Percentiles rank a stretch among this genome's conserved stretches.
Conservation (phyloP, 768 basidiomycete genomes). For the Lentinula raphanica region DNA sequence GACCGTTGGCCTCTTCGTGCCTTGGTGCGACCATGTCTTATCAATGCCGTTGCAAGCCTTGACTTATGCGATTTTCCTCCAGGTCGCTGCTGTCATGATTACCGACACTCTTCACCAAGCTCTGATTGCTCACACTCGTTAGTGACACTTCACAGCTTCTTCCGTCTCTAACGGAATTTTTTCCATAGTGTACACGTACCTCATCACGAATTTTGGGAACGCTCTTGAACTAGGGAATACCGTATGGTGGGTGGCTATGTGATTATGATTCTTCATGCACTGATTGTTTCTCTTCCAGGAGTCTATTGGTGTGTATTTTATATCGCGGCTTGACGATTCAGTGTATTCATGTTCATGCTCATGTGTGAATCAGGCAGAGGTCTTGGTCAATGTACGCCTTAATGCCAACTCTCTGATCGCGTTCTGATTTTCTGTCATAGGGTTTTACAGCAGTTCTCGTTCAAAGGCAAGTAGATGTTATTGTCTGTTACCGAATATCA, state of each 20-base stretch:
- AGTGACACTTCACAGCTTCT: background rate
- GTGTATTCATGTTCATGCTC: background rate
- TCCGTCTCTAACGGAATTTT: background rate
- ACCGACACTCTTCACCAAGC: constrained; percentile 2
- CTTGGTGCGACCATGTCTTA: background rate
- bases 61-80: background rate
- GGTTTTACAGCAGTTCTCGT: constrained; percentile 43
- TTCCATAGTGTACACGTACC: constrained; percentile 41
- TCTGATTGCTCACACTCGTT: constrained; percentile 48
- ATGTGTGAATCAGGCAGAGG: constrained; percentile 39
- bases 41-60: background rate
- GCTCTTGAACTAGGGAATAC: constrained; percentile 22
- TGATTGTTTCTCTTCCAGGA: constrained; percentile 20
- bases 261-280: background rate
- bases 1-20: constrained; percentile 1
- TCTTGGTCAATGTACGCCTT: constrained; percentile 40
- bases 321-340: background rate
- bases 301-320: constrained; percentile 25
- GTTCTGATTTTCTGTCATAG: constrained; percentile 20
- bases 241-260: constrained; percentile 33
- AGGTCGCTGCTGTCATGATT: background rate
- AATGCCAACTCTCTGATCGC: background rate
- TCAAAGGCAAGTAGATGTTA: constrained; percentile 31
- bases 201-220: constrained; percentile 35
- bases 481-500: background rate